Base-by-base conservation (phyloP, 129 eudicot species). In the Kitagawia praeruptora region DNA sequence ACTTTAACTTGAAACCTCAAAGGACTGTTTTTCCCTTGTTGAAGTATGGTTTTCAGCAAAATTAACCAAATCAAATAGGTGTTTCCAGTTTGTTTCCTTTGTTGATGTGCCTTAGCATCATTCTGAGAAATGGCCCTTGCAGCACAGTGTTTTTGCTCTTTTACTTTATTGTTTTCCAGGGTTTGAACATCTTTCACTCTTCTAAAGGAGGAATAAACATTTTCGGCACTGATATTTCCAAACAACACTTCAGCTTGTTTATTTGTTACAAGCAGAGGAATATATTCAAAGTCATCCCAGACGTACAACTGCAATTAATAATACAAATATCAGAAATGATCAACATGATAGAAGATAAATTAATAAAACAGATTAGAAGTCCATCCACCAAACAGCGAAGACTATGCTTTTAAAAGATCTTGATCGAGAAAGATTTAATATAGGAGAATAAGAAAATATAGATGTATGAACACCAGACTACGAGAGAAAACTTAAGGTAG, bases 241-340 rank as follows among this genome's bases (percentile, higher is more conserved):
- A 91, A 77, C 81, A 93, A 81, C 31, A 87, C 73, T 81, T 93
- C 91, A 31, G 98, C 98, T 66, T 89, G 94, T 81, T 91, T 87
- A 87, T 93, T 93, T 56, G 75, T 89, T 23, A 93, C 89, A 40
- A 85, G 85, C 74, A 93, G 83, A 16, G 97, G 97, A 66, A 93
- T 83, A 80, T 83, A 87, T 6, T 86, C 85, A 14, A 77, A 87
- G 70, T 86, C 87, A 76, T 93, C 98, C 94, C 96, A 91, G 48
- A 91, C 84, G 19, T 93, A 93, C 76, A 93, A 81, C 98, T 93
- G 97, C 89, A 86, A 74, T 75, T 63, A 14, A 44, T n/a, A 21
- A 18, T 23, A 63, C 11, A 37, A 14, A 10, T 6, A 49, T 51
- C 19, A 77, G n/a, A 73, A 73, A 77, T 23, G 49, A 25, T 54